Evolutionary conservation across 495 filamentous ascomycete species (phyloP).

Genomic region (Penicillium flavigenum): DNA sequence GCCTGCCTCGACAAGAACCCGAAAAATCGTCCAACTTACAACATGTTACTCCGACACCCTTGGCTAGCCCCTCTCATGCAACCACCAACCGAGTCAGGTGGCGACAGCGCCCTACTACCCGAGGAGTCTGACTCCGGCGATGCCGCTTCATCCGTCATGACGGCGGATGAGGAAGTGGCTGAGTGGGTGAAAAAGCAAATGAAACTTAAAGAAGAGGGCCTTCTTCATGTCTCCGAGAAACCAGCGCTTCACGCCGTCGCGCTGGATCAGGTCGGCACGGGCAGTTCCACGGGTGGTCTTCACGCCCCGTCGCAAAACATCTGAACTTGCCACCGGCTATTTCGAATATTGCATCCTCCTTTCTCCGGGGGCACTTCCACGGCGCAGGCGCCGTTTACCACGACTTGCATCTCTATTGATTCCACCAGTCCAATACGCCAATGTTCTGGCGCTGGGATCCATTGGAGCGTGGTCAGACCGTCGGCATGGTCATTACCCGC

Average conservation of each 20-base stretch:
- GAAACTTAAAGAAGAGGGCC: slow-evolving; percentile 56
- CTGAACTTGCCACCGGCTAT: slow-evolving; percentile 12
- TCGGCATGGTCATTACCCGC: slow-evolving; percentile 1
- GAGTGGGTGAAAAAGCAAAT: slow-evolving; percentile 79
- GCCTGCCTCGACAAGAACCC: slow-evolving; percentile 93
- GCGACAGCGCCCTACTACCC: slow-evolving; percentile 56
- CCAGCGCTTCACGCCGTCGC: slow-evolving; percentile 80
- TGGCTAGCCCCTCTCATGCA: slow-evolving; percentile 82
- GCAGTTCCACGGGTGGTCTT: slow-evolving; percentile 35
- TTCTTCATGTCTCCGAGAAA: slow-evolving; percentile 47
- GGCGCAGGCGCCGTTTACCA: slow-evolving; percentile 25
- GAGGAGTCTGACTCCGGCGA: slow-evolving; percentile 45
- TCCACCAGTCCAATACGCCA: neutral
- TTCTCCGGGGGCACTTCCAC: slow-evolving; percentile 7
- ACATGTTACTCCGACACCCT: slow-evolving; percentile 80
- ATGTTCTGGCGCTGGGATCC: neutral
- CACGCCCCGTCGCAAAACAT: slow-evolving; percentile 13
- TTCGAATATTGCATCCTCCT: slow-evolving; percentile 4
- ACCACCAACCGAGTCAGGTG: slow-evolving; percentile 78
- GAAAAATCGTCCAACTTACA: slow-evolving; percentile 83
- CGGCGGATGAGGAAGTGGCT: slow-evolving; percentile 74
- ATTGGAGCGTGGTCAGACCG: neutral
- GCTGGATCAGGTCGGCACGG: slow-evolving; percentile 56
- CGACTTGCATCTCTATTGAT: slow-evolving; percentile 12
- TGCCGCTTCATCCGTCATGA: slow-evolving; percentile 40